Conservation (phyloP, 1,284 basidiomycete species). For the Acaromyces ingoldii region DNA sequence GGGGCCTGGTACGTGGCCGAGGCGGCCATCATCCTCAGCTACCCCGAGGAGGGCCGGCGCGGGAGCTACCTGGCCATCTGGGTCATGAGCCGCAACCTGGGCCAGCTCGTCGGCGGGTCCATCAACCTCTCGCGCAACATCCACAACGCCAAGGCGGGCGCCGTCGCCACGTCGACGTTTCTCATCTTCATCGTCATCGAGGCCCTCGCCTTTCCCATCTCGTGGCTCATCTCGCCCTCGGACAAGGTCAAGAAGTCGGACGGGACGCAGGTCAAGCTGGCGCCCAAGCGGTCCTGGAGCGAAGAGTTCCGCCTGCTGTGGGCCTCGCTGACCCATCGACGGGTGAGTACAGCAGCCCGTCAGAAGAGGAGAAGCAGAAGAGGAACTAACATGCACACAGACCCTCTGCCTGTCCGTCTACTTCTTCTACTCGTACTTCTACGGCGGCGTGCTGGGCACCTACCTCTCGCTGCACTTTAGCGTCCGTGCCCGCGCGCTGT, state of each 20-base stretch:
- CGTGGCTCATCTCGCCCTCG: conserved; percentile 28
- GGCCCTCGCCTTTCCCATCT: conserved; percentile 31
- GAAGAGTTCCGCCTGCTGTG: conserved; percentile 26
- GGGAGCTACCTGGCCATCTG: conserved; percentile 37
- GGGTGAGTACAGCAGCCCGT: too few species aligned
- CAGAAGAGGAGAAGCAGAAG: too few species aligned
- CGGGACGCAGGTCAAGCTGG: conserved; percentile 24
- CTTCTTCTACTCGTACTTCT: conserved; percentile 18
- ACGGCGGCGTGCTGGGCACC: conserved; percentile 16
- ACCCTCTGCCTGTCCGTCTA: conserved; percentile 8
- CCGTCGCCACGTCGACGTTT: conserved; percentile 32
- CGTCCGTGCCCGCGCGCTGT: conserved; percentile 39
- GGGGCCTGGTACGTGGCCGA: conserved; percentile 43
- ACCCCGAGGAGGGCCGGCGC: conserved; percentile 29
- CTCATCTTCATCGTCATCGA: conserved; percentile 44
- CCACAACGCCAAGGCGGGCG: conserved; percentile 17
- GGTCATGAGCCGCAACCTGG: conserved; percentile 36
- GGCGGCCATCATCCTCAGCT: conserved; percentile 41
- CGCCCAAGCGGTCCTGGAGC: conserved; percentile 18
- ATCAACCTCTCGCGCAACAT: conserved; percentile 28
- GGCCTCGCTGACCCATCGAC: too few species aligned
- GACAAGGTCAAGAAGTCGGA: conserved; percentile 37
- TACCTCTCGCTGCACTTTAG: conserved; percentile 40
- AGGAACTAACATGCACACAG: too few species aligned
- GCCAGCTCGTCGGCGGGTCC: conserved; percentile 38